Evolutionary conservation across 2,329 filamentous ascomycete species (phyloP), one percentile per base, ranked within the genome.

Genomic region (Aspergillus fischeri): DNA sequence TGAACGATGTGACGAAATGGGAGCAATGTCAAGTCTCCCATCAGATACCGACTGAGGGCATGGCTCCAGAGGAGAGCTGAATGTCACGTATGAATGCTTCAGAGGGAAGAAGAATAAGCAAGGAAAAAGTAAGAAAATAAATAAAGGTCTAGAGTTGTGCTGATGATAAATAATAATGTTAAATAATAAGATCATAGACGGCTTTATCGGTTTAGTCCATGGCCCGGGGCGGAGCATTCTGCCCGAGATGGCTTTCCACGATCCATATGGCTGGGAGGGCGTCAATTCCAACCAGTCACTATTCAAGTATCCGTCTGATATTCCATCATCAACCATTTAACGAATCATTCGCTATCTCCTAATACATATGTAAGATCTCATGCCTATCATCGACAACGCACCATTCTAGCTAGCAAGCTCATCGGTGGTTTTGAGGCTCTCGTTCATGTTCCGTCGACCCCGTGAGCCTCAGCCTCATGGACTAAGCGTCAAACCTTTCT

Each of bases 21-120:
- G 63, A 66, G 61, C 61, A 67, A 66, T 63, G 62, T 65, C 60
- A 62, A 64, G 53, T 61, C 57, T 65, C 61, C 65, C 63, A 66
- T 67, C 51, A 59, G 58, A 58, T 44, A 62, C 57, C 44, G 52
- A 49, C 51, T 47, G 56, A 49, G 55, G 53, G 49, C 44, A 56
- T 55, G 25, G 51, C 45, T 35, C 17, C 14, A 47, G 44, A 47
- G 20, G 27, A 24, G 6, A 38, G 32, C 32, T 38, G 20, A 25
- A 47, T 47, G 11, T 11, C 27, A 25, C 21, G 21, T 25, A 24
- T 7, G 11, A 25, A 24, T 24, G 27, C 44, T 38, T 7, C 6
- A 38, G 7, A 47, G 14, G 24, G 10, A 47, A 17, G n/a, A 25
- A 47, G 21, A 17, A 47, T 47, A 55, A 51, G 28, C 20, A 10